These are phyloP conservation scores for Xylariaceae sp. DNA, from an alignment of 2,329 filamentous ascomycete genomes.

Conservation along the genomic window DNA sequence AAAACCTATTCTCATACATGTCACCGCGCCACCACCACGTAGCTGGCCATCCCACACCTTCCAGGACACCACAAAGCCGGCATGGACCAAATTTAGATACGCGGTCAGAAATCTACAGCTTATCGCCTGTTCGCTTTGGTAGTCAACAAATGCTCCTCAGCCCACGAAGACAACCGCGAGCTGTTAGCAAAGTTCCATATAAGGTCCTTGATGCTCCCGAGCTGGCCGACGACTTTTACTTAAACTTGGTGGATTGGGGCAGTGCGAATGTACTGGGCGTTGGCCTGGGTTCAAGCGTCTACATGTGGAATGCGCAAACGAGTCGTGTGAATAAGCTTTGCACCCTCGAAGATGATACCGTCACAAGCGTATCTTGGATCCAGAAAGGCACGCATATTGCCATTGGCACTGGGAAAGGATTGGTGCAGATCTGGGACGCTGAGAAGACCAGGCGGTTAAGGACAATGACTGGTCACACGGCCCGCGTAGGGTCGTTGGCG, in stretches of 20 bases:
- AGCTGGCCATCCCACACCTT: conserved; percentile 84
- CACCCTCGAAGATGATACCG: conserved; percentile 88
- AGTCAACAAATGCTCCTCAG: conserved; percentile 94
- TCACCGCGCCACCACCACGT: conserved; percentile 73
- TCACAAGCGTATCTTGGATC: conserved; percentile 98
- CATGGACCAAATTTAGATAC: conserved; percentile 89
- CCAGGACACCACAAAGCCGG: conserved; percentile 85
- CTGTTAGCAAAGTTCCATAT: conserved; percentile 95
- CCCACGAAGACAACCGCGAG: conserved; percentile 84
- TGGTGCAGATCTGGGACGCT: conserved; percentile 98
- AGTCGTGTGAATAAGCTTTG: conserved; percentile 94
- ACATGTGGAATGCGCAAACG: conserved; percentile 96
- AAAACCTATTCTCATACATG: conserved; percentile 94
- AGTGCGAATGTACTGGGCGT: conserved; percentile 94
- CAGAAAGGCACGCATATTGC: conserved; percentile 95
- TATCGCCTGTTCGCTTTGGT: conserved; percentile 90
- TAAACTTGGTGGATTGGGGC: conserved; percentile 98
- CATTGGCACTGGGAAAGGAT: conserved; percentile 91
- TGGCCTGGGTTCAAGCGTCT: conserved; percentile 89
- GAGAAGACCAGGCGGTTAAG: conserved; percentile 82
- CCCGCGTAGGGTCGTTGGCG: conserved; percentile 88
- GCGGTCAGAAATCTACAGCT: conserved; percentile 89
- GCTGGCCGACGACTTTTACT: conserved; percentile 94
- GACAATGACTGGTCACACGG: conserved; percentile 97
- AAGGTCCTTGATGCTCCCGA: conserved; percentile 97